phyloP scores from a whole-genome alignment of 225 moss, liverwort and hornwort species.

The Anthoceros angustus region DNA sequence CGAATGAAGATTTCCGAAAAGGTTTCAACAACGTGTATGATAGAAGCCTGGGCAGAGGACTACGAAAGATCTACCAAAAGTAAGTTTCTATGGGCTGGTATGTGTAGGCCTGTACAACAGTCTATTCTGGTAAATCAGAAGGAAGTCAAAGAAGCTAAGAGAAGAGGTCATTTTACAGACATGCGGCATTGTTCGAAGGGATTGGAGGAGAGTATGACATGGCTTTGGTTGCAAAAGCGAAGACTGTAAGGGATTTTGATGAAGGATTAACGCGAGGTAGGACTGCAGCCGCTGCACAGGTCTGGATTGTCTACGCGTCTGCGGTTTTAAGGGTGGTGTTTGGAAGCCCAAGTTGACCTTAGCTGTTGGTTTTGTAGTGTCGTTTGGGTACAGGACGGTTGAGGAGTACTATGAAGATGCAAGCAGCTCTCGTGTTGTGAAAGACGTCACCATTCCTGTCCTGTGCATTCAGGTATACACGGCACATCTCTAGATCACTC shows the following conservation, averaged over 20 bases:
- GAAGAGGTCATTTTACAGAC: constrained; percentile 19
- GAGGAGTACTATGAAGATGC: constrained; percentile 79
- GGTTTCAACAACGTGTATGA: constrained; percentile 90
- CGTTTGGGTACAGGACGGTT: constrained; percentile 78
- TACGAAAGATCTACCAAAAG: constrained; percentile 49
- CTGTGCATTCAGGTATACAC: constrained; percentile 69
- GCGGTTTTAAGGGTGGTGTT: neutral
- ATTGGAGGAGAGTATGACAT: constrained; percentile 66
- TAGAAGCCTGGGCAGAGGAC: constrained; percentile 39
- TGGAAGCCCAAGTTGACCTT: neutral
- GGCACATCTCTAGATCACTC: neutral
- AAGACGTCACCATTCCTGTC: constrained; percentile 71
- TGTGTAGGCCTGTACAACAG: neutral
- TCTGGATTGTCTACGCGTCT: neutral
- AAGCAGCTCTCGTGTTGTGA: constrained; percentile 64
- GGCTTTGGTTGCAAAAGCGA: constrained; percentile 37
- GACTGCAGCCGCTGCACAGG: neutral
- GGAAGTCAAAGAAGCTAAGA: neutral
- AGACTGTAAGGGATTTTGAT: constrained; percentile 73
- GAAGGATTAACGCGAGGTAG: constrained; percentile 82
- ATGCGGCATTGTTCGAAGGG: constrained; percentile 56
- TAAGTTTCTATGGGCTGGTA: constrained; percentile 13
- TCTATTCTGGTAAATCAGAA: neutral
- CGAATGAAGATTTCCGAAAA: constrained; percentile 61
- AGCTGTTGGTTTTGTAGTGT: constrained; percentile 26